Evolutionary conservation across 2,329 filamentous ascomycete genomes (phyloP).

Genomic region (Epichloe uncinata): DNA sequence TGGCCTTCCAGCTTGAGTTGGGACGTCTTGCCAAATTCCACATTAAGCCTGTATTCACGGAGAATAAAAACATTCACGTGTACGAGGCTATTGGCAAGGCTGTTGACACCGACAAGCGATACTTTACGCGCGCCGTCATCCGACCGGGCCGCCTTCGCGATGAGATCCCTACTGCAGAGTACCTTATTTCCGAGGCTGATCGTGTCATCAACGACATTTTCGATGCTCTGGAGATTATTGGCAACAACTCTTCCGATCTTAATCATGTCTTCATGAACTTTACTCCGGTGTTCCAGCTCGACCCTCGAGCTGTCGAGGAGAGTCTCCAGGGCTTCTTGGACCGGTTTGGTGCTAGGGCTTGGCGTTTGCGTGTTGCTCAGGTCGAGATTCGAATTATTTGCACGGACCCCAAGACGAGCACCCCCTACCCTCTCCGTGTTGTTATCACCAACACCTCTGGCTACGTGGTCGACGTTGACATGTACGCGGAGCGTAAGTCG

Average conservation of each 20-base stretch:
- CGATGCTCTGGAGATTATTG: constrained; percentile 94
- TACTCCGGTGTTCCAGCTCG: constrained; percentile 85
- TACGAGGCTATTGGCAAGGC: constrained; percentile 95
- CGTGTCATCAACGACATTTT: constrained; percentile 95
- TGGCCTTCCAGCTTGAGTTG: constrained; percentile 97
- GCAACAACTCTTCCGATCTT: constrained; percentile 97
- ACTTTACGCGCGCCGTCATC: constrained; percentile 94
- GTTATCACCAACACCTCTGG: constrained; percentile 97
- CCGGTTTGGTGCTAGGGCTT: constrained; percentile 85
- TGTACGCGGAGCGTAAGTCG: constrained; percentile 95
- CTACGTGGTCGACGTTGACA: constrained; percentile 93
- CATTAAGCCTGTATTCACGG: constrained; percentile 96
- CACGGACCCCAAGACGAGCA: constrained; percentile 73
- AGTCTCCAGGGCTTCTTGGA: constrained; percentile 92
- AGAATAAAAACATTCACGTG: constrained; percentile 98
- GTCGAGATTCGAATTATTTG: constrained; percentile 98
- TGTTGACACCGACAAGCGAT: constrained; percentile 91
- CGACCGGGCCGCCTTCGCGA: constrained; percentile 87
- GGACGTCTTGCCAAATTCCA: constrained; percentile 90
- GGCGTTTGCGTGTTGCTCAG: constrained; percentile 91
- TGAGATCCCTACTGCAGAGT: constrained; percentile 96
- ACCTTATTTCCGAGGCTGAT: constrained; percentile 93
- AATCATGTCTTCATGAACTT: constrained; percentile 99
- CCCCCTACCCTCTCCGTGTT: constrained; percentile 85
- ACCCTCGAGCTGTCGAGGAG: constrained; percentile 81